These are phyloP conservation scores for Magnolia changhungtana DNA, from an alignment of 164 flowering plant species.

Conservation along the genomic window DNA sequence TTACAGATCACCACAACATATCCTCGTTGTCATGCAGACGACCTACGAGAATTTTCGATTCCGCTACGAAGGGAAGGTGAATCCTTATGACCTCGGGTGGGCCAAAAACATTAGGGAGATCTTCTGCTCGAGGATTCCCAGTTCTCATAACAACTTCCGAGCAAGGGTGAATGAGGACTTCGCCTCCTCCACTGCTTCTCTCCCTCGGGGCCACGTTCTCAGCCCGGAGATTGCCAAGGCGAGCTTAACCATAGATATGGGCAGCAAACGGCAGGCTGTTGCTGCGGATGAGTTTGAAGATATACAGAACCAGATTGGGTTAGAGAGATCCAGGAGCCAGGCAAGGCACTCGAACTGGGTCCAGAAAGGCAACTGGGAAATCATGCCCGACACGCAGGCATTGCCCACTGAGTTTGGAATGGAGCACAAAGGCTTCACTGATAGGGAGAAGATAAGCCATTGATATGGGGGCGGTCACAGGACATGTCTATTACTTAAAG, in stretches of 20 bases:
- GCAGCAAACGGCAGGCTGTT: conserved; percentile 48
- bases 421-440: conserved; percentile 12
- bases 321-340: conserved; percentile 40
- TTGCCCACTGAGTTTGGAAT: conserved; percentile 31
- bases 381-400: conserved; percentile 36
- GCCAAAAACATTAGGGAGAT: conserved; percentile 41
- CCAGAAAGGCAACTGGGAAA: conserved; percentile 47
- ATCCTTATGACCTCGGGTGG: conserved; percentile 60
- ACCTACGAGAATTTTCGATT: conserved; percentile 82
- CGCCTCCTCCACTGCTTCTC: conserved; percentile 5
- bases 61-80: conserved; percentile 55
- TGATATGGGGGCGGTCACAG: conserved; percentile 4
- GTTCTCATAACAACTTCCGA: conserved; percentile 52
- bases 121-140: conserved; percentile 54
- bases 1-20: not conserved
- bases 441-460: conserved; percentile 26
- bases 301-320: conserved; percentile 40
- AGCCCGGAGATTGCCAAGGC: conserved; percentile 49
- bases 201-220: conserved; percentile 17
- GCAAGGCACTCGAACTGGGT: conserved; percentile 33
- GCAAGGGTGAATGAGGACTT: conserved; percentile 36
- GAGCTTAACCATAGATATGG: conserved; percentile 51
- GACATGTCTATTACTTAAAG: not conserved
- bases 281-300: conserved; percentile 59
- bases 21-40: conserved; percentile 46